Evolutionary conservation across 225 moss, liverwort and hornwort genomes (phyloP), one percentile per base, ranked within the genome.

Genomic region (Climacium dendroides): DNA sequence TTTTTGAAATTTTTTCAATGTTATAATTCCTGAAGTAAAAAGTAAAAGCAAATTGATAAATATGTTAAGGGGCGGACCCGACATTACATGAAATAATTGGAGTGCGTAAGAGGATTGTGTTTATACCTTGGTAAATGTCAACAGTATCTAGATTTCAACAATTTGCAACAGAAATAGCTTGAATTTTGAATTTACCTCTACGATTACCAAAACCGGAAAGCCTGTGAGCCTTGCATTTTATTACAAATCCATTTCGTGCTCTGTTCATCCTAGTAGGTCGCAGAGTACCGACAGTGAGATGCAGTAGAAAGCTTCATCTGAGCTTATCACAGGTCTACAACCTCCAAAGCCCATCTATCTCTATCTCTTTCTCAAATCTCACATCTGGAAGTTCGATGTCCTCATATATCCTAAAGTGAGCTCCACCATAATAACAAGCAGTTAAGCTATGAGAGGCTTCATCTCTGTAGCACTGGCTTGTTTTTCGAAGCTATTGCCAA

Each of bases 311-410:
- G 91, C 90, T 93, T 93, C 93, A 90, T 88, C 88, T 93, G 93
- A 88, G 87, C 93, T 87, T 74, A 79, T 93, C 93, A 93, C 88
- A 85, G 93, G 93, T 88, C 85, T 74, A 88, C 73, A 79, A 90
- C 93, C 91, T 93, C 91, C 93, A 91, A 90, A 91, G 91, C 93
- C 79, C 93, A 93, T 93, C 93, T 84, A 86, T 89, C 78, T 93
- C 91, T 85, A 88, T 87, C 82, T 85, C 91, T 87, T 93, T 90
- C 93, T 48, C 61, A 87, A 64, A 88, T 84, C 93, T 91, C 90
- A 85, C 81, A 78, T 20, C 78, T 74, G 37, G 59, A 73, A 71
- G 43, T 43, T 43, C 28, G 30, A 62, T 81, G 79, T 85, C 66
- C 80, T 66, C 76, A 47, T 48, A 6, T 37, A 34, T 50, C 60